Base-by-base conservation (phyloP, 2,329 filamentous ascomycete genomes). In the Penicillium frequentans region DNA sequence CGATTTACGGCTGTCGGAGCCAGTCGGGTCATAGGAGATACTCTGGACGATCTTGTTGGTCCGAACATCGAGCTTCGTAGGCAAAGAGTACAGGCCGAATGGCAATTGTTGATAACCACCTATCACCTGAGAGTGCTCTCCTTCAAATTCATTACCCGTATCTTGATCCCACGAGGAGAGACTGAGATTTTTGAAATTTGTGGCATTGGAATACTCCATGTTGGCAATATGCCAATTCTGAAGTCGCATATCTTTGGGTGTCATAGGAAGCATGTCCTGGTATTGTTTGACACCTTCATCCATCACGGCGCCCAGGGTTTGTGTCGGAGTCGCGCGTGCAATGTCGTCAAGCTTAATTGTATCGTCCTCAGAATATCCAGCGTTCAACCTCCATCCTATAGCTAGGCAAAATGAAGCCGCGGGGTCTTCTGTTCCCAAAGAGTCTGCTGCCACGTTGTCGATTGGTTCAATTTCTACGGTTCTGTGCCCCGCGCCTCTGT, bases 191-290 rank as follows among this genome's bases (percentile, higher is more conserved):
- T 90, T 88, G 54, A 96, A 86, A 63, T 92, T 96, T 2, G 88
- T 90, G 2, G 95, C 95, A 73, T 98, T 99, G 61, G 93, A 96
- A 71, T 99, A 99, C 74, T 99, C 95, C 14, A 99, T 82, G 70
- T 99, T 99, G 63, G 96, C 96, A 73, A 97, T 90, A 74, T 99
- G 96, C 95, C 95, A 99, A 70, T 97, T 99, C 68, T 98, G 83
- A 16, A 99, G 81, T 46, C 95, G 86, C 74, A 96, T 88, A 68
- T 99, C 95, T 70, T 91, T 90, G 1, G 93, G 85, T 14, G 87
- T 90, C 52, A 99, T 78, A 57, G 96, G 88, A 27, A 98, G 83
- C 49, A 99, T 84, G 31, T 84, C 81, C 68, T 90, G 88, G 71
- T 96, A 99, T 72, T 98, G 93, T 19, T 83, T 83, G 58, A 99